These are phyloP conservation scores for Incumbomyces lentus DNA, from an alignment of 2,329 filamentous ascomycete genomes.

Conservation along the genomic window DNA sequence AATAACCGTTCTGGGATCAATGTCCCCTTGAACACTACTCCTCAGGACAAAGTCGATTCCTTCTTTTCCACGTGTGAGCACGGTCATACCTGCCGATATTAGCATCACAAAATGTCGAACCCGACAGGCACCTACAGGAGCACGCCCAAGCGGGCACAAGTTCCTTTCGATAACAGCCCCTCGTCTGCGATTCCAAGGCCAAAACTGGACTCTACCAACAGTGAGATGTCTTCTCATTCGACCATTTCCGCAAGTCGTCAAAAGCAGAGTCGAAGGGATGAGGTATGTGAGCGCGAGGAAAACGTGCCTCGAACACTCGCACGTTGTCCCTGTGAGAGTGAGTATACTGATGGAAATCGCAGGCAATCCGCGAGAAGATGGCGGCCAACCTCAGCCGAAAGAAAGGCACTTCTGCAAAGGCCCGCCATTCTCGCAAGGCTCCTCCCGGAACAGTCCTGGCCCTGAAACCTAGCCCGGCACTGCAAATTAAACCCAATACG, in stretches of 20 bases:
- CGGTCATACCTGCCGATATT: no score
- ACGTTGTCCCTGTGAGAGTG: no score
- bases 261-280: slow-evolving; percentile 95
- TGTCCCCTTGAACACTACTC: no score
- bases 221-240: slow-evolving; percentile 47
- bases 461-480: slow-evolving; percentile 84
- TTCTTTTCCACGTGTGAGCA: no score
- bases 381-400: slow-evolving; percentile 98
- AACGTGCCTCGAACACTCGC: slow-evolving; percentile 12
- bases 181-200: slow-evolving; percentile 51
- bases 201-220: slow-evolving; percentile 43
- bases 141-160: slow-evolving; percentile 42
- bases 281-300: slow-evolving; percentile 52
- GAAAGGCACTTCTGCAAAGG: slow-evolving; percentile 67
- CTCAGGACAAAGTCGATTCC: no score
- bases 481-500: slow-evolving; percentile 92
- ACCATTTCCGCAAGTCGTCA: slow-evolving; percentile 86
- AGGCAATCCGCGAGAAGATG: slow-evolving; percentile 96
- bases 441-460: slow-evolving; percentile 93
- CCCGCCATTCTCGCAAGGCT: slow-evolving; percentile 80
- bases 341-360: slow-evolving; percentile 10
- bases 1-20: no score
- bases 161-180: slow-evolving; percentile 44
- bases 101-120: slow-evolving; percentile 14
- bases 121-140: slow-evolving; percentile 45